Base-by-base conservation (phyloP, 2,329 filamentous ascomycete species). In the Colletotrichum sp. region DNA sequence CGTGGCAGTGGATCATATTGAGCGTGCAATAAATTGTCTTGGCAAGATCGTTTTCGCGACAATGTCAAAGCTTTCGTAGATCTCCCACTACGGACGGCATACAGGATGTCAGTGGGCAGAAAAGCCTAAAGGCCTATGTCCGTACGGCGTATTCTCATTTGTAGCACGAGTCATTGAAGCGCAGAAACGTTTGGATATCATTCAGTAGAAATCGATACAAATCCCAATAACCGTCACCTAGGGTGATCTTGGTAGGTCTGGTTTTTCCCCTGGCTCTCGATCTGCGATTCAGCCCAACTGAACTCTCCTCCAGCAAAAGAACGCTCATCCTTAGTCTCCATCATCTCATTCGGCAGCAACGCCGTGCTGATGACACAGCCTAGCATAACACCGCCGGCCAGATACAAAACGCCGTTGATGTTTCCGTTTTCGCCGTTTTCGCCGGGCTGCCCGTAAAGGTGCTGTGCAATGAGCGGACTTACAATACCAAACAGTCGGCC, bases 401-500 rank as follows among this genome's bases (percentile, higher is more conserved):
- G 21, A 21, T 63, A 63, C 59, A 63, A 24, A 30, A 63, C 59
- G 32, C 32, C 32, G 59, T 63, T 63, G 18, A 63, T 63, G 21
- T 34, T 34, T 30, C 59, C 59, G 5, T 30, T 2, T 52, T 86
- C 83, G 1, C 86, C 83, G 8, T 81, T 78, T 1, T 80, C 44
- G 44, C 75, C 1, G 76, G 72, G 1, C 77, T 81, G 0, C 64
- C 84, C 81, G 49, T 86, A 83, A n/a, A 88, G 62, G 55, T 83
- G 83, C 77, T 90, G 87, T 6, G 89, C 90, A 69, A 90, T 90
- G 49, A 92, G 79, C 0, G 91, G 91, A 49, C 89, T 90, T 18
- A 92, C 86, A 60, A 92, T 92, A 12, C 89, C 88, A 78, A 91
- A 91, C 28, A 92, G 70, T 3, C 91, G 82, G 2, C 91, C 91